Conservation (phyloP, 2,329 filamentous ascomycete species). For the Cladophialophora yegresii region DNA sequence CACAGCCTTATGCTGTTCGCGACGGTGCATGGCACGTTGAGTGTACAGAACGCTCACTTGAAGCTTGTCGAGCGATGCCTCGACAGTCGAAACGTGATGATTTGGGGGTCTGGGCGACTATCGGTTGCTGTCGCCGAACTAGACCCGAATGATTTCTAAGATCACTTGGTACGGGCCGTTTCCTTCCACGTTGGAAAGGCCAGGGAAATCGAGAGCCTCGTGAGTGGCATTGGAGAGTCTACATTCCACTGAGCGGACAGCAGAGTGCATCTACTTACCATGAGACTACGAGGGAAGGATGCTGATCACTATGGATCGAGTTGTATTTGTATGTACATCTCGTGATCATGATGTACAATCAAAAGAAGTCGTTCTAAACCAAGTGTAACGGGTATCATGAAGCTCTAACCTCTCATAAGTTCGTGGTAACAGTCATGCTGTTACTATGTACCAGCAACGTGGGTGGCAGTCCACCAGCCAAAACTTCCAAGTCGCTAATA, state of each 20-base stretch:
- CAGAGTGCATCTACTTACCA: not conserved
- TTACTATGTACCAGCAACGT: slow-evolving; percentile 80
- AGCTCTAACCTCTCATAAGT: slow-evolving; percentile 52
- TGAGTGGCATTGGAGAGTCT: not conserved
- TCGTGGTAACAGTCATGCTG: slow-evolving; percentile 84
- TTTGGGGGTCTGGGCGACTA: not conserved
- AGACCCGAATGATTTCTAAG: not conserved
- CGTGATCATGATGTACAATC: not conserved
- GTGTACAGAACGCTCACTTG: not conserved
- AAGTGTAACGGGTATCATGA: slow-evolving; percentile 3
- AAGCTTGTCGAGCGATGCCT: not conserved
- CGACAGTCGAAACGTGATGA: not conserved
- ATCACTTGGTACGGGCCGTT: not conserved
- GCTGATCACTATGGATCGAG: not conserved
- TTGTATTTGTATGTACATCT: not conserved
- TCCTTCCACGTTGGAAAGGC: not conserved
- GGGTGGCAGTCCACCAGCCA: slow-evolving; percentile 75
- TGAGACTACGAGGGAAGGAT: not conserved
- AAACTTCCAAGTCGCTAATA: slow-evolving; percentile 73
- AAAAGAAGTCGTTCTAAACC: slow-evolving; percentile 1
- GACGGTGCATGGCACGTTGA: not conserved
- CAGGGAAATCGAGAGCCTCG: not conserved
- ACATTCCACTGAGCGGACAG: not conserved
- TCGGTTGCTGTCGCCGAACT: not conserved
- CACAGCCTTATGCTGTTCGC: not conserved